Percentiles rank a stretch among this genome's conserved stretches.
Evolutionary conservation across 352 stramenopile species (phyloP).

Genomic region (Pythium dissimile): DNA sequence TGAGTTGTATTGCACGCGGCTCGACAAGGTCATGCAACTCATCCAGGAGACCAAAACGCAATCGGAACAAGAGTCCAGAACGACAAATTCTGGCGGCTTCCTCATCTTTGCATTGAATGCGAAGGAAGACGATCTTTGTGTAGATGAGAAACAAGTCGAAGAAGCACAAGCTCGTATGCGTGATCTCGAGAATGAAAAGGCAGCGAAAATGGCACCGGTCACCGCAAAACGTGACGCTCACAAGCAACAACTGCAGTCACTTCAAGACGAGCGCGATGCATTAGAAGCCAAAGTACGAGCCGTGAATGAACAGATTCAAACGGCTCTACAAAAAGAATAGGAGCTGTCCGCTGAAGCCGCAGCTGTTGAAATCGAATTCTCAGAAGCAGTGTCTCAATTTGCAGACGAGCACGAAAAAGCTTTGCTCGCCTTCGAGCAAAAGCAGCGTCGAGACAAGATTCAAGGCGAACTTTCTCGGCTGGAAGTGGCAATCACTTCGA

Average conservation of each 20-base stretch:
- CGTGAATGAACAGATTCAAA: slow-evolving; percentile 50
- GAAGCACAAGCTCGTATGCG: slow-evolving; percentile 3
- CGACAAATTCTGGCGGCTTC: not conserved
- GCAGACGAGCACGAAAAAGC: slow-evolving; percentile 48
- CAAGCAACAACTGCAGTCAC: slow-evolving; percentile 15
- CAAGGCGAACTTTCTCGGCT: slow-evolving; percentile 33
- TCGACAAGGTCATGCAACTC: slow-evolving; percentile 17
- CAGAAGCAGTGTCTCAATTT: slow-evolving; percentile 38
- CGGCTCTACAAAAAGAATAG: slow-evolving; percentile 29
- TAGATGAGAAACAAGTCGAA: slow-evolving; percentile 11
- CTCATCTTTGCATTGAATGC: not conserved
- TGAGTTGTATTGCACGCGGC: slow-evolving; percentile 38
- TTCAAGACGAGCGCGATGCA: slow-evolving; percentile 45
- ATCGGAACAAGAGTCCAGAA: not conserved
- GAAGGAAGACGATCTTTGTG: not conserved
- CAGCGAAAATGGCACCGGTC: slow-evolving; percentile 27
- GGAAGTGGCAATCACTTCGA: slow-evolving; percentile 31
- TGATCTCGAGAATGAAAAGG: slow-evolving; percentile 41
- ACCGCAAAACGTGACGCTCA: slow-evolving; percentile 25
- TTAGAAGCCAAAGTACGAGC: slow-evolving; percentile 52
- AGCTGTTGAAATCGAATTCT: slow-evolving; percentile 46
- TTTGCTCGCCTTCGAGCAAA: slow-evolving; percentile 31
- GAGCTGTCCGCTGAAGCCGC: slow-evolving; percentile 42
- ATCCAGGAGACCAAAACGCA: not conserved
- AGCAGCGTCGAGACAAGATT: slow-evolving; percentile 37